Base-by-base conservation (phyloP, 1,284 basidiomycete genomes). In the Naganishia sp. region DNA sequence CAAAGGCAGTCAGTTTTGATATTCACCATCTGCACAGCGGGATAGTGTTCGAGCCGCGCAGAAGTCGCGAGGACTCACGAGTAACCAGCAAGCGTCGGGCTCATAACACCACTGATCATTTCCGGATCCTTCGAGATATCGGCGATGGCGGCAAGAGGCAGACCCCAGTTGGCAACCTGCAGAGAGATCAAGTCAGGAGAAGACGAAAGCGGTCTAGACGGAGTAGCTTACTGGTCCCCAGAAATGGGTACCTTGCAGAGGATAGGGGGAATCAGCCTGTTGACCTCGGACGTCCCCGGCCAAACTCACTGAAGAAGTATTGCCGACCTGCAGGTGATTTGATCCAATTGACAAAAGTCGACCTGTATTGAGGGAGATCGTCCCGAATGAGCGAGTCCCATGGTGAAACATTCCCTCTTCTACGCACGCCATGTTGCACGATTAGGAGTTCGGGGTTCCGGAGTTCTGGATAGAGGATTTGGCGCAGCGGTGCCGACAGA, bases 91-190 rank as follows among this genome's bases (percentile, higher is more conserved):
- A 98, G 85, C 21, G 94, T 90, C 25, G 90, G 87, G 6, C 92
- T 94, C 94, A 98, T 98, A 42, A 92, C 86, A 23, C 94, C 78
- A 60, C 93, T 95, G 73, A 98, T 98, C 77, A 92, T 84, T 73
- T 95, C 92, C 80, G 95, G 92, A 85, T 95, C 91, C 78, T 94
- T 95, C 64, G 74, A 82, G 74, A 96, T 82, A 81, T 98, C 94
- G 5, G 92, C 79, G 53, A 98, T 81, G 46, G 94, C 94, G 71
- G 94, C 94, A 48, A 97, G 81, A 65, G 94, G 94, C 39, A 98
- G 86, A 75, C 94, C 94, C 90, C 94, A 98, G 83, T 97, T 98
- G 63, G 94, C 94, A 68, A 94, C 88, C 90, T 95, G 74, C 11
- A 15, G 23, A 60, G 6, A 39, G 9, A 39, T 39, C 36, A 3